Evolutionary conservation across 2,329 filamentous ascomycete genomes (phyloP), one percentile per base, ranked within the genome.

Genomic region (Arthrobotrys conoides): DNA sequence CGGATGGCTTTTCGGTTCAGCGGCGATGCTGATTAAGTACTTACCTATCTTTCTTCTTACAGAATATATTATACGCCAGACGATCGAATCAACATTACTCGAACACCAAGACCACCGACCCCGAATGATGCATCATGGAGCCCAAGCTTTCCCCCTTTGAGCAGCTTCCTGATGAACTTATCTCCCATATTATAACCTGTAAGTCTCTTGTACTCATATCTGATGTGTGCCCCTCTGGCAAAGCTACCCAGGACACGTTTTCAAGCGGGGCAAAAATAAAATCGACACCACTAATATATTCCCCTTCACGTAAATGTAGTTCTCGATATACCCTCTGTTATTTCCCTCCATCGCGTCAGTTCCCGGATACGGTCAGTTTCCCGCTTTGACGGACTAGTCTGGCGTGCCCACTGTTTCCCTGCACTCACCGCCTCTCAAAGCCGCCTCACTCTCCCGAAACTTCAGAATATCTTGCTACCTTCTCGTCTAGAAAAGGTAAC

Each of bases 291-390:
- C 51, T 22, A 30, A 51, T 10, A 30, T 30, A 30, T 1, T 38
- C 30, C 3, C 57, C 20, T 27, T 59, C 48, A 12, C 24, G 27
- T 14, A 33, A 30, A 24, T 46, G 14, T 57, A 78, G 75, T 72
- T 51, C 75, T 78, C n/a, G 68, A 78, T 41, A 51, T 69, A 24
- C 20, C 63, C 22, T 72, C 75, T 0, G 57, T 72, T 24, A 72
- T 78, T 8, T 63, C 68, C 9, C 68, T 78, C 9, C 75, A 78
- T 46, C 75, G 75, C 10, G 75, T 78, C 5, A 78, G 75, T 68
- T 72, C 63, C 2, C 68, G 75, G 20, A 38, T 72, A 18, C 63
- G 75, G 30, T 67, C 61, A n/a, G 63, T 78, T 30, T 72, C 75
- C 18, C 75, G 75, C 14, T 78, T 72, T 41, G 75, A 78, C 36